phyloP scores from a whole-genome alignment of 2,329 filamentous ascomycete genomes.

The Xenoacremonium recifei region DNA sequence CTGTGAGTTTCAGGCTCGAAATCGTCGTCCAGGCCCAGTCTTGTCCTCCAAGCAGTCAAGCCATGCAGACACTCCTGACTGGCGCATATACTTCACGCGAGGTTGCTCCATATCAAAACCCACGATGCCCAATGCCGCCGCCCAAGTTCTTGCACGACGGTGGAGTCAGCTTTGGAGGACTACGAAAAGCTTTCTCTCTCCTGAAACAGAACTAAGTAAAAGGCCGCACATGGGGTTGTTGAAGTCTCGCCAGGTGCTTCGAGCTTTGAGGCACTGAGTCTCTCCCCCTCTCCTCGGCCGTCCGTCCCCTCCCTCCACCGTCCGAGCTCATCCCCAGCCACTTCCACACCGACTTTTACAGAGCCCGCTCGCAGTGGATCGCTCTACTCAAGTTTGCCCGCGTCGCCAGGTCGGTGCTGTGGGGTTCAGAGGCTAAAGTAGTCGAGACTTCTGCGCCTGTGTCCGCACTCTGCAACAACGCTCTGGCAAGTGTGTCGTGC shows the following conservation, averaged over 20 bases:
- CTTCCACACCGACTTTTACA: constrained; percentile 33
- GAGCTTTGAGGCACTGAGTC: neutral
- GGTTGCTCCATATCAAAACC: too few relatives aligned
- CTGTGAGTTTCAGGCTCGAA: neutral
- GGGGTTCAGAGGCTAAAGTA: neutral
- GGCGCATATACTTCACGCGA: neutral
- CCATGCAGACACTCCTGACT: neutral
- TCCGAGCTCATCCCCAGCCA: constrained; percentile 10
- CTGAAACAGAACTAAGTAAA: neutral
- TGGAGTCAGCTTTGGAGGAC: neutral
- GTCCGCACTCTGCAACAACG: neutral
- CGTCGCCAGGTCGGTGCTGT: constrained; percentile 1
- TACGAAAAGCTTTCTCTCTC: neutral
- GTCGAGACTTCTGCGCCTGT: neutral
- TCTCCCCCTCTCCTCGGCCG: constrained; percentile 18
- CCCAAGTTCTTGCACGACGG: neutral
- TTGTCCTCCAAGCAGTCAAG: too few relatives aligned
- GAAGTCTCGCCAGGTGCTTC: neutral
- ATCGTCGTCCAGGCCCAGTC: neutral
- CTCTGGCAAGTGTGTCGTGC: constrained; percentile 14
- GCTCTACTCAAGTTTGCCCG: constrained; percentile 14
- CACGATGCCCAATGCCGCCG: neutral
- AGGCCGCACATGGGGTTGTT: neutral
- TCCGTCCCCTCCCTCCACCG: constrained; percentile 18
- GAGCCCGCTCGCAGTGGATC: constrained; percentile 22